Percentiles rank a stretch among this genome's conserved stretches.
These are phyloP conservation scores for Podila horticola DNA, from an alignment of 192 early-diverging fungal species.

Conservation along the genomic window DNA sequence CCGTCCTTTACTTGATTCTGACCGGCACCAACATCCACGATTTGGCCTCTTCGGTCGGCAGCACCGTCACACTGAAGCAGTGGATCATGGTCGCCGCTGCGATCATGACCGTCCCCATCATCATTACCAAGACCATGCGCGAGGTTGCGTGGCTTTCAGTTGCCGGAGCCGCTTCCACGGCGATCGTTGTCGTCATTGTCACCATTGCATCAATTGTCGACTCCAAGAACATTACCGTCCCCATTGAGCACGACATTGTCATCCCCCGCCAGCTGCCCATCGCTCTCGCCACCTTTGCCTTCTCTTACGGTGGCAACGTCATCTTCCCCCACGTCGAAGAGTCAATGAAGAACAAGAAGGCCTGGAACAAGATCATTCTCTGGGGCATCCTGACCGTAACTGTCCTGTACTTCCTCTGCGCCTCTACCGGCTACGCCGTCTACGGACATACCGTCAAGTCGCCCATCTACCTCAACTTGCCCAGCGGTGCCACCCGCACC, in stretches of 20 bases:
- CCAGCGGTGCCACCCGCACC: slow-evolving; percentile 59
- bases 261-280: slow-evolving; percentile 67
- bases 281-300: slow-evolving; percentile 72
- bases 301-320: slow-evolving; percentile 78
- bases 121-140: slow-evolving; percentile 74
- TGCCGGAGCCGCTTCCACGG: slow-evolving; percentile 73
- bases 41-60: slow-evolving; percentile 55
- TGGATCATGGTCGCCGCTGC: slow-evolving; percentile 70
- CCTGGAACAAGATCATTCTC: slow-evolving; percentile 68
- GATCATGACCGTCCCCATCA: slow-evolving; percentile 70
- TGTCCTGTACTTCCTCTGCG: slow-evolving; percentile 70
- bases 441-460: slow-evolving; percentile 68
- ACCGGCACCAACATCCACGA: slow-evolving; percentile 69
- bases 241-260: slow-evolving; percentile 50
- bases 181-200: slow-evolving; percentile 72
- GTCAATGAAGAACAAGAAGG: slow-evolving; percentile 69
- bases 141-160: slow-evolving; percentile 69
- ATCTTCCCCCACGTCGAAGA: slow-evolving; percentile 80
- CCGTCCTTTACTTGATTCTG: slow-evolving; percentile 71
- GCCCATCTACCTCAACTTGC: slow-evolving; percentile 72
- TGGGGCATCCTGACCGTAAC: slow-evolving; percentile 64
- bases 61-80: slow-evolving; percentile 47
- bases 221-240: slow-evolving; percentile 31
- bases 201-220: slow-evolving; percentile 58
- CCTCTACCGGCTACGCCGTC: slow-evolving; percentile 68